Base-by-base conservation (phyloP, 2,329 filamentous ascomycete genomes). In the Neospermospora avenae region DNA sequence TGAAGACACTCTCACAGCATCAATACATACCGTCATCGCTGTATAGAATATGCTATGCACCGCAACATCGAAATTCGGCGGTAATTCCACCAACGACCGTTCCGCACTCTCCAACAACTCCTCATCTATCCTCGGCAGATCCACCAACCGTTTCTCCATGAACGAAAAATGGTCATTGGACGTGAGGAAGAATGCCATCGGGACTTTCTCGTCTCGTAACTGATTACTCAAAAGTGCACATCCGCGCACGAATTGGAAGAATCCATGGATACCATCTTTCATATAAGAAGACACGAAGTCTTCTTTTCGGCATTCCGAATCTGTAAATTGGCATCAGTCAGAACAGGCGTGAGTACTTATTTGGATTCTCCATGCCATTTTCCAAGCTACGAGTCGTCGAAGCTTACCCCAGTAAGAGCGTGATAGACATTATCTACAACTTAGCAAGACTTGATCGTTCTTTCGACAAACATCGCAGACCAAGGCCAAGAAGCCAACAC, bases 231-330 rank as follows among this genome's bases (percentile, higher is more conserved):
- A 76, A 48, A 85, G 76, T 62, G 82, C 71, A 64, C 85, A 80
- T 16, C 83, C 83, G 28, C 83, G 77, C 61, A 83, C 80, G 65
- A 85, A 84, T 0, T 80, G 83, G 79, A 86, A 81, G 70, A 80
- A 85, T 70, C 85, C 83, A n/a, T 75, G 74, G 72, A 85, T 75
- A 41, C 83, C 83, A 63, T 86, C 83, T 24, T 81, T 78, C 31
- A 86, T 77, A 60, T 77, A 75, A 13, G 83, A 79, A 0, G 81
- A 84, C 70, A 85, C 83, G 68, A 84, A 85, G 28, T 31, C 28
- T 31, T 31, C 11, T 6, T 31, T 31, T 10, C 11, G 28, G 11
- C 28, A 31, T 10, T 31, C 28, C 28, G 28, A 31, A 31, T 10
- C 28, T 31, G 1, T 31, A 1, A 31, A 31, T 5, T 31, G 11